Evolutionary conservation across 305 asterid genomes (phyloP), one percentile per base, ranked within the genome.

Genomic region (Caryopteris hybrid): DNA sequence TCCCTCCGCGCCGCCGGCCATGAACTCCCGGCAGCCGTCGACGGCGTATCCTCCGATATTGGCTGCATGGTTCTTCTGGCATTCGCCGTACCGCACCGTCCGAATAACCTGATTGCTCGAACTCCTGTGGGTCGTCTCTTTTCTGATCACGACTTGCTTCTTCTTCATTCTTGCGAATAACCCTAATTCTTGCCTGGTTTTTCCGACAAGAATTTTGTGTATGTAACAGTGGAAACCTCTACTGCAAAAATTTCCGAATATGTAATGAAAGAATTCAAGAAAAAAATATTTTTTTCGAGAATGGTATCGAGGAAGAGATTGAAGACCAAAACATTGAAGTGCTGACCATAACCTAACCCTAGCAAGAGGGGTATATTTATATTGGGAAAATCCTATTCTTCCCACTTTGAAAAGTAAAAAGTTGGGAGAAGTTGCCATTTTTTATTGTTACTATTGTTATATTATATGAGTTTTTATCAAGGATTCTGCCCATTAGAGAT

Each of bases 21-120:
- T 88, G 80, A 92, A 92, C 68, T 92, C 98, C 63, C 98, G 81
- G 84, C 98, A 92, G 0, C 98, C 98, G 14, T 92, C 98, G 6
- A 89, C 92, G 0, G 96, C 98, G 60, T 88, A 80, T 0, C 96
- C 95, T 8, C 98, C 98, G 31, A 88, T 79, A 29, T 75, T 88
- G 2, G 92, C 96, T 71, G 98, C 98, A 72, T 92, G 98, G 69
- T 92, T 92, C 80, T 81, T 88, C 71, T 88, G 96, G 66, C 98
- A 92, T 72, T 92, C 98, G 1, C 69, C 91, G 59, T 89, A 92
- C 16, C 96, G 45, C 27, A 88, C 85, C 5, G 79, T 73, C 34
- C 79, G 76, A 12, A 18, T 66, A 39, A 61, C 39, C 36, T 48
- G 77, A 29, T 46, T 64, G 70, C 80, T 80, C 4, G 76, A 71